Evolutionary conservation across 331 rosid species (phyloP), one percentile per base, ranked within the genome.

Genomic region (Stylosanthes scabra): DNA sequence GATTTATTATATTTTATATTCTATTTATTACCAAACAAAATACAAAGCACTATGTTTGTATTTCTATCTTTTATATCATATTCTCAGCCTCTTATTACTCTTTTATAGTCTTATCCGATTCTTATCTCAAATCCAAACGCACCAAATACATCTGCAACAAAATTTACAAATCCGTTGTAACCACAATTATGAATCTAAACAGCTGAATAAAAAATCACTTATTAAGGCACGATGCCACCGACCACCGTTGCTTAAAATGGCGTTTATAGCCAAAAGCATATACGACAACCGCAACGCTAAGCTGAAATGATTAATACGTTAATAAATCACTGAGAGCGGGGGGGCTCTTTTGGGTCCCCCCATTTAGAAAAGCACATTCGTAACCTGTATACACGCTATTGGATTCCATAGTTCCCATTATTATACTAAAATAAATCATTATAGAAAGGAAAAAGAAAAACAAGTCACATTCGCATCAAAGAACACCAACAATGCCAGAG

Each of bases 231-330:
- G 25, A 20, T 20, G 25, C 25, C 25, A 20, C 25, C 25, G 25
- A 20, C 25, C 25, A 20, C 25, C 25, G 25, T 20, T 20, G 25
- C 25, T 20, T 20, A 20, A 20, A 20, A 20, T 37, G 61, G 37
- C 15, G 27, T 10, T 50, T 75, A 14, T 15, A 20, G 51, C 47
- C 46, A 57, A 46, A 46, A 7, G 29, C 25, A 27, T 25, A 34
- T 20, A 34, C 16, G 5, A 29, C 34, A 31, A 29, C 68, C 59
- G 34, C 37, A 59, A 46, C 61, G 29, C 16, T 31, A 68, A 59
- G 37, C 31, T 12, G 60, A 37, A 56, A 80, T 80, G 65, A 80
- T 69, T 63, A 47, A 47, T 9, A 46, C 12, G 77, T 46, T 46
- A 55, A 74, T 45, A 27, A 68, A 74, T 55, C 61, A 62, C 50